Percentiles rank a stretch among this genome's conserved stretches.
phyloP scores from a whole-genome alignment of 1,139 yeast genomes.

The Scheffersomyces segobiensis region DNA sequence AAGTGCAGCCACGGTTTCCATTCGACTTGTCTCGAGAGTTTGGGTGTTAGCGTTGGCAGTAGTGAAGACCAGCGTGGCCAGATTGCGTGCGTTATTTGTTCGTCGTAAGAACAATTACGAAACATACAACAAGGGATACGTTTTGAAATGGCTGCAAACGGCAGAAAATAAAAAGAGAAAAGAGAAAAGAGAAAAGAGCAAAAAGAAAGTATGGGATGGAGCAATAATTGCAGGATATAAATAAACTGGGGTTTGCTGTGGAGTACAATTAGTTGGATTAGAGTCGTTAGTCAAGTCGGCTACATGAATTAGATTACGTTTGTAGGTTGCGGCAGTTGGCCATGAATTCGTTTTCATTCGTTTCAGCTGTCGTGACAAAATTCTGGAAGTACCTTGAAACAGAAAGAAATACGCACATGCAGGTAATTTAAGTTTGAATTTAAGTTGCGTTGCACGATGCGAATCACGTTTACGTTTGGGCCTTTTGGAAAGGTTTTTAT shows the following conservation, averaged over 20 bases:
- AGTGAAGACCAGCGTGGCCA: neutral
- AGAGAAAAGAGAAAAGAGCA: neutral
- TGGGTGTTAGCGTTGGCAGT: constrained; percentile 6
- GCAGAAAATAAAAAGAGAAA: neutral
- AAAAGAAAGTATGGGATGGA: neutral
- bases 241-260: too few species aligned
- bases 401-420: neutral
- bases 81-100: neutral
- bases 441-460: neutral
- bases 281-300: too few species aligned
- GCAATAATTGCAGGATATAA: neutral
- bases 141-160: neutral
- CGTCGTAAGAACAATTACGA: neutral
- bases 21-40: constrained; percentile 47
- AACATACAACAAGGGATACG: neutral
- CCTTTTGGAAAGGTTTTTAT: neutral
- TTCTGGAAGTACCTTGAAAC: neutral
- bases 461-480: neutral
- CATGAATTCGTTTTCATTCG: neutral
- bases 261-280: too few species aligned
- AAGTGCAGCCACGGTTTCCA: constrained; percentile 69
- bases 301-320: neutral
- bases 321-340: too few species aligned
- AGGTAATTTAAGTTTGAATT: neutral
- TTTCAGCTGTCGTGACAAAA: neutral